phyloP scores from a whole-genome alignment of 2,329 filamentous ascomycete species.

The Cercospora citrullina region DNA sequence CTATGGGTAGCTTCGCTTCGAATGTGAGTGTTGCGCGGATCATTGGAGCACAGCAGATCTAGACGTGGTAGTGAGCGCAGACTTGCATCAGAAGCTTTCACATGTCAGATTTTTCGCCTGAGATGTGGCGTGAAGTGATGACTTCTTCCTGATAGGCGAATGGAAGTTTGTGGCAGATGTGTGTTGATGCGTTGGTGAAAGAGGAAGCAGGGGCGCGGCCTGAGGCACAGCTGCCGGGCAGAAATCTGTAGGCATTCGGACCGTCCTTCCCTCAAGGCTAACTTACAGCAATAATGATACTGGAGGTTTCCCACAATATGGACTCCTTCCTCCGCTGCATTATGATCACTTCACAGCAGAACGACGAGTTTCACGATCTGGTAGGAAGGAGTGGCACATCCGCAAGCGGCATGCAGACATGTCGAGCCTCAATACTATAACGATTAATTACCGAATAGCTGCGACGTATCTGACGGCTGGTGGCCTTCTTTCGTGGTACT shows the following conservation, averaged over 20 bases:
- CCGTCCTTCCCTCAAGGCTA: no score
- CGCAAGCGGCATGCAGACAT: not conserved
- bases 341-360: no score
- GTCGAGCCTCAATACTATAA: not conserved
- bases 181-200: not conserved
- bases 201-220: not conserved
- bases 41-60: constrained; percentile 4
- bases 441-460: not conserved
- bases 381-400: no score
- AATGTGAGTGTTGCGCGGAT: constrained; percentile 1
- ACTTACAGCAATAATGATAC: no score
- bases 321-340: no score
- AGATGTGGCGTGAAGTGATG: not conserved
- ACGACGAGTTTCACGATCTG: no score
- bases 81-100: constrained; percentile 1
- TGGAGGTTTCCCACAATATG: no score
- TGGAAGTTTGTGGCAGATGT: not conserved
- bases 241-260: no score
- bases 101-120: not conserved
- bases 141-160: not conserved
- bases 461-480: constrained; percentile 1
- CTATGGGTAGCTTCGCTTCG: constrained; percentile 17
- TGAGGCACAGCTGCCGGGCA: not conserved
- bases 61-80: not conserved
- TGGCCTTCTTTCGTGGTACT: not conserved